Evolutionary conservation across 1,139 yeast genomes (phyloP).

Genomic region (Pneumocystis jirovecii): DNA sequence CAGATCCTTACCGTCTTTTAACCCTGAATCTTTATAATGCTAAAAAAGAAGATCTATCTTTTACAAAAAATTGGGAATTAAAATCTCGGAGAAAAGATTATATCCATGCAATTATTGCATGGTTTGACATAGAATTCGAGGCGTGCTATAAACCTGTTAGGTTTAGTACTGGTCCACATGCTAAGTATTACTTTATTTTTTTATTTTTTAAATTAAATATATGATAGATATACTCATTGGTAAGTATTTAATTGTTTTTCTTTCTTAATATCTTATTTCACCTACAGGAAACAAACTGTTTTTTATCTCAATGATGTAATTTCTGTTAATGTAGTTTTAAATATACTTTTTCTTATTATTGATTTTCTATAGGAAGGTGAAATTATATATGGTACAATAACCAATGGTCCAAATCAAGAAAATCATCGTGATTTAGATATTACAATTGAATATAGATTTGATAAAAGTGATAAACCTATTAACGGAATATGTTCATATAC

Average conservation of each 20-base stretch:
- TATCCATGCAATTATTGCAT: slow-evolving; percentile 78
- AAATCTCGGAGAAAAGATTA: slow-evolving; percentile 64
- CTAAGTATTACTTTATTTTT: slow-evolving; percentile 20
- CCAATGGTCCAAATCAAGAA: slow-evolving; percentile 56
- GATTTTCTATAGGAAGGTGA: slow-evolving; percentile 40
- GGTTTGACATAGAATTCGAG: slow-evolving; percentile 91
- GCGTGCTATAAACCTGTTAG: slow-evolving; percentile 26
- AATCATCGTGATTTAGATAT: slow-evolving; percentile 53
- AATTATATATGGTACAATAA: slow-evolving; percentile 49
- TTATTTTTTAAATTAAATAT: background rate
- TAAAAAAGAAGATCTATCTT: slow-evolving; percentile 65
- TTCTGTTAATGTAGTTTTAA: background rate
- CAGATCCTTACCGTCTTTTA: slow-evolving; percentile 54
- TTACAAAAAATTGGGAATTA: slow-evolving; percentile 49
- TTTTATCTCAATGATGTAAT: slow-evolving; percentile 63
- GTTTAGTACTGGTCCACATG: slow-evolving; percentile 34
- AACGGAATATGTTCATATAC: background rate
- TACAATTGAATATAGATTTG: slow-evolving; percentile 19
- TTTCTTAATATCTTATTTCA: slow-evolving; percentile 11
- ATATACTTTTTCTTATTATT: background rate
- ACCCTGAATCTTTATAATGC: slow-evolving; percentile 86
- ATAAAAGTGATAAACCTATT: background rate
- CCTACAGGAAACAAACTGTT: slow-evolving; percentile 89
- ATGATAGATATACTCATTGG: background rate
- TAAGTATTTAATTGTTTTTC: background rate